Evolutionary conservation across 495 filamentous ascomycete species (phyloP), one percentile per base, ranked within the genome.

Genomic region (Tuber calosporum): DNA sequence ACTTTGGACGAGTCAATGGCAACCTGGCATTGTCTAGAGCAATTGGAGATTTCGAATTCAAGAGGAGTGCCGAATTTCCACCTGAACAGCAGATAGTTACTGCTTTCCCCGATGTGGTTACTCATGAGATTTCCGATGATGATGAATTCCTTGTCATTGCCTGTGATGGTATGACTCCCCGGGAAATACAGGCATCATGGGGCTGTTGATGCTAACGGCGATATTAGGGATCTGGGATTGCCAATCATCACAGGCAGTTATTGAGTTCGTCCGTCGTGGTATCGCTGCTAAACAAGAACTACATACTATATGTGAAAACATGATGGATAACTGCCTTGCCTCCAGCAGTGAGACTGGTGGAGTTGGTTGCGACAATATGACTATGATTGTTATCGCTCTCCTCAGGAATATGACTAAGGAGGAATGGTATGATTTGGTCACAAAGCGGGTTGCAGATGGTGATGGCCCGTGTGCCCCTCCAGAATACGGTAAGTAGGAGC

Each of bases 351-450:
- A 99, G 83, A 98, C 95, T 62, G 95, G 95, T 42, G 95, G 95
- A 66, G 95, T 99, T 68, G 95, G 95, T 75, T 99, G 95, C 84
- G 95, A 99, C 84, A 99, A 99, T 86, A 99, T 99, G 95, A 99
- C 95, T 77, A 97, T 98, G 91, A 87, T 90, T 79, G 85, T 99
- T 77, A 86, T 99, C 82, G 95, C 90, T 75, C 88, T 99, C 80
- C 88, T 99, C 71, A 88, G 90, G 77, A 95, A 94, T 82, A 90
- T 90, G 86, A 93, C 88, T 79, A 97, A 96, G 86, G 93, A 97
- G 82, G 90, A 97, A 84, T 99, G 95, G 95, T 98, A 98, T 82
- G 91, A 97, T 77, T 89, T 93, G 85, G 91, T 99, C 83, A 93
- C 90, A 74, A 93, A 91, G 84, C 87, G 95, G 83, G 96, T 98